Percentiles rank a stretch among this genome's conserved stretches.
These are phyloP conservation scores for Penicillium sp. DNA, from an alignment of 2,329 filamentous ascomycete species.

Conservation along the genomic window DNA sequence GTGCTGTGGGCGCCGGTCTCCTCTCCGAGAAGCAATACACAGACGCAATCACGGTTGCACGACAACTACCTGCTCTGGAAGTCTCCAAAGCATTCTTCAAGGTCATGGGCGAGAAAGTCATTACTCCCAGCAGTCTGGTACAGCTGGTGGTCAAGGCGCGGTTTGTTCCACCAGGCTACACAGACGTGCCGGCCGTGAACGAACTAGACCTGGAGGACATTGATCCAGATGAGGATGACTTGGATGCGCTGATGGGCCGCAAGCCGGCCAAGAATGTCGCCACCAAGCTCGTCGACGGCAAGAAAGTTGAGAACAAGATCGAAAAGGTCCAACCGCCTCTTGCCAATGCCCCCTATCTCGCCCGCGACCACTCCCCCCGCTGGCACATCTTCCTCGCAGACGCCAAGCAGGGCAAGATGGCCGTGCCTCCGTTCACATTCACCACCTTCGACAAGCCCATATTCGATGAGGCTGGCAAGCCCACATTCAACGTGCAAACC, in stretches of 20 bases:
- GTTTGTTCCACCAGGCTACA: conserved; percentile 81
- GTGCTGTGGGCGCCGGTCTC: conserved; percentile 67
- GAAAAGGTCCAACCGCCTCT: conserved; percentile 72
- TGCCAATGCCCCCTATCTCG: conserved; percentile 86
- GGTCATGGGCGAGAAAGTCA: conserved; percentile 87
- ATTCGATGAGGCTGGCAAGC: conserved; percentile 73
- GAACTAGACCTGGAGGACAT: conserved; percentile 81
- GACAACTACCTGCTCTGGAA: conserved; percentile 77
- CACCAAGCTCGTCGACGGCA: conserved; percentile 56
- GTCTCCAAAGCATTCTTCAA: conserved; percentile 98
- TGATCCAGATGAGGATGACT: conserved; percentile 87
- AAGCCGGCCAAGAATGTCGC: conserved; percentile 62
- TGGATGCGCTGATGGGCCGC: conserved; percentile 78
- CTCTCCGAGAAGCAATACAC: conserved; percentile 74
- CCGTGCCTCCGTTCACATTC: conserved; percentile 95
- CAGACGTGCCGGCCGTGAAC: conserved; percentile 69
- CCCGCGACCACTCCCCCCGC: conserved; percentile 80
- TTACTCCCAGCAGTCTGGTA: conserved; percentile 88
- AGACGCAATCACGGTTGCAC: conserved; percentile 70
- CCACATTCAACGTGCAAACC: conserved; percentile 93
- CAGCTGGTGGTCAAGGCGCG: conserved; percentile 94
- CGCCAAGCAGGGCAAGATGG: conserved; percentile 90
- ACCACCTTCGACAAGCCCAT: conserved; percentile 86
- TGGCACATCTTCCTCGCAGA: conserved; percentile 97
- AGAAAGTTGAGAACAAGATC: conserved; percentile 57